Evolutionary conservation across 1,139 yeast genomes (phyloP), one percentile per base, ranked within the genome.

Genomic region (Saccharomyces hybrid): DNA sequence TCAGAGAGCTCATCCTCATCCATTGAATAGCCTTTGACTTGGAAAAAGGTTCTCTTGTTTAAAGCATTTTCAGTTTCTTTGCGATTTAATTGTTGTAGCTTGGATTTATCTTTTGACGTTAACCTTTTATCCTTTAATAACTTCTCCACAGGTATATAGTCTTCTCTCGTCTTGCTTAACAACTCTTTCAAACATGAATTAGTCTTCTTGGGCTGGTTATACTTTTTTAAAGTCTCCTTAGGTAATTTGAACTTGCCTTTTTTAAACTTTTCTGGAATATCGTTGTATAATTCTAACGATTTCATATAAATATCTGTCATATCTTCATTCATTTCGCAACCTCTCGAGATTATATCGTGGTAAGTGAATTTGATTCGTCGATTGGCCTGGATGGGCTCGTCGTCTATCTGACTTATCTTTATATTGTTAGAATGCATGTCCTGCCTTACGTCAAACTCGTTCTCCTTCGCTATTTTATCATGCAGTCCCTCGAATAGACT

Each of bases 271-370:
- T 54, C 54, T 2, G 71, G 71, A 7, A 67, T 60, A 53, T 67
- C 71, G 51, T 67, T 61, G 51, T 54, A 68, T 24, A 68, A 57
- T 50, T 65, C 67, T 19, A 67, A 51, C 0, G 68, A 63, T 60
- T 67, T 67, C 64, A 67, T 58, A 52, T 66, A 67, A 5, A 67
- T 60, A 21, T 64, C 63, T 28, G 57, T 58, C 65, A 66, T 66
- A 47, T 67, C 65, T 48, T 62, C 64, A 21, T 64, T 63, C 66
- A 65, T 64, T 51, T 65, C 66, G 52, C 66, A 65, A n/a, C 67
- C 70, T 44, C 64, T 57, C 19, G 58, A 56, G 4, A 68, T 60
- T 14, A 69, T 58, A 52, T 68, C 71, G 48, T 63, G 65, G 51
- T 63, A 67, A 27, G 58, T 63, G n/a, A 64, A 55, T 52, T 57